Conservation (phyloP, 2,329 filamentous ascomycete genomes). For the Botrytis cinerea region DNA sequence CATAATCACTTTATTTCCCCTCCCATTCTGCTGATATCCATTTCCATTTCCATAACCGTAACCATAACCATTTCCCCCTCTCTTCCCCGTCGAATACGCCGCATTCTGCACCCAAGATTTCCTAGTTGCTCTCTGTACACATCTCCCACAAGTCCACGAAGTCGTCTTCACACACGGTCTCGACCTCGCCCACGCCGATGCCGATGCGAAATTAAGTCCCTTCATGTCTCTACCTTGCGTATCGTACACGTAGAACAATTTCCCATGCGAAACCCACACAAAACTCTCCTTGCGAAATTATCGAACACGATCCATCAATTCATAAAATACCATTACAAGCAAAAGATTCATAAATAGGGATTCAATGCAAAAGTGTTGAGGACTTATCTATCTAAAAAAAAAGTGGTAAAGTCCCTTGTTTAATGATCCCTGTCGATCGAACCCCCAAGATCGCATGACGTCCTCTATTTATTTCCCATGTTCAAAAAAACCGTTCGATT, state of each 20-base stretch:
- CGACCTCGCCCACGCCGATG: conserved; percentile 24
- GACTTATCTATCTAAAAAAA: conserved; percentile 14
- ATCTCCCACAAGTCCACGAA: conserved; percentile 39
- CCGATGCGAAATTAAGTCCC: conserved; percentile 32
- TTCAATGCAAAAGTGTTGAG: conserved; percentile 24
- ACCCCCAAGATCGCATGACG: conserved; percentile 25
- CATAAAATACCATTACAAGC: neutral
- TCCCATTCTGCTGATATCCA: conserved; percentile 2
- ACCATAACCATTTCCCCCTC: conserved; percentile 21
- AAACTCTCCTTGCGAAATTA: neutral
- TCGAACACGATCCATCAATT: conserved; percentile 12
- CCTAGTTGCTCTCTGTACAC: conserved; percentile 22
- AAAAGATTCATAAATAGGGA: conserved; percentile 19
- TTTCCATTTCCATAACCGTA: conserved; percentile 24
- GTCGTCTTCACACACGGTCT: conserved; percentile 8
- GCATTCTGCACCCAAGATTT: conserved; percentile 5
- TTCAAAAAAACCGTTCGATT: conserved; percentile 2
- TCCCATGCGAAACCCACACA: conserved; percentile 3
- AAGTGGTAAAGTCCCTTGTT: conserved; percentile 18
- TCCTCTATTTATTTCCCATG: conserved; percentile 23
- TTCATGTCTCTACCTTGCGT: conserved; percentile 32
- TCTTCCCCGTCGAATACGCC: conserved; percentile 20
- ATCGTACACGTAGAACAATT: neutral
- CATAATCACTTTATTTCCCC: conserved; percentile 24
- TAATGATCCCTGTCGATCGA: conserved; percentile 21